Evolutionary conservation across 2,329 filamentous ascomycete species (phyloP).

Genomic region (Clarireedia monteithiana): DNA sequence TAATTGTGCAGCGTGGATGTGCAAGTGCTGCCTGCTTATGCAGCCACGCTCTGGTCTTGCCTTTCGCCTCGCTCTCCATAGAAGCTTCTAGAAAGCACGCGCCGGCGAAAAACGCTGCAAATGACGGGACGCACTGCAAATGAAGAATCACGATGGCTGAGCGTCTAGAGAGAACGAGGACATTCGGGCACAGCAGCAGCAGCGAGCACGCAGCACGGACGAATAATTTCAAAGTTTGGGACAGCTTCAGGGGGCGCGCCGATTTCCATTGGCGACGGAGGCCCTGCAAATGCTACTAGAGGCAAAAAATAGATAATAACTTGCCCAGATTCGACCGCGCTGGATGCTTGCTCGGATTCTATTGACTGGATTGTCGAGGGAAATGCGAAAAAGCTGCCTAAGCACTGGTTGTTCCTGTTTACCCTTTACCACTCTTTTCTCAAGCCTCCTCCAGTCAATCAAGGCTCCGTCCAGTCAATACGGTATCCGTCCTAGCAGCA

Average conservation of each 20-base stretch:
- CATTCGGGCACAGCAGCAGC: not conserved
- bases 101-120: not conserved
- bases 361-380: not conserved
- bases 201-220: constrained; percentile 3
- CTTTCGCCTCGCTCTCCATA: not conserved
- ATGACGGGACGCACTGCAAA: not conserved
- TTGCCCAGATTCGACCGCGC: not conserved
- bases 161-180: not conserved
- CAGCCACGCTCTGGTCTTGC: too few relatives aligned
- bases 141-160: not conserved
- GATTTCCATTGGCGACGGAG: not conserved
- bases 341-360: not conserved
- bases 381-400: too few relatives aligned
- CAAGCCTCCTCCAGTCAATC: not conserved
- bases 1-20: too few relatives aligned
- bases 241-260: not conserved
- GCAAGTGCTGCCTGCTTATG: too few relatives aligned
- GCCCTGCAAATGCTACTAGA: constrained; percentile 1
- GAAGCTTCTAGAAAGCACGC: not conserved
- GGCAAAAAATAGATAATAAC: not conserved
- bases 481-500: too few relatives aligned
- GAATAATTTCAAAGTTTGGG: not conserved
- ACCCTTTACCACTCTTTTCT: too few relatives aligned
- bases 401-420: too few relatives aligned
- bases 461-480: not conserved